These are phyloP conservation scores for Fraxinus cuspidata DNA, from an alignment of 257 asterid genomes.

Conservation along the genomic window DNA sequence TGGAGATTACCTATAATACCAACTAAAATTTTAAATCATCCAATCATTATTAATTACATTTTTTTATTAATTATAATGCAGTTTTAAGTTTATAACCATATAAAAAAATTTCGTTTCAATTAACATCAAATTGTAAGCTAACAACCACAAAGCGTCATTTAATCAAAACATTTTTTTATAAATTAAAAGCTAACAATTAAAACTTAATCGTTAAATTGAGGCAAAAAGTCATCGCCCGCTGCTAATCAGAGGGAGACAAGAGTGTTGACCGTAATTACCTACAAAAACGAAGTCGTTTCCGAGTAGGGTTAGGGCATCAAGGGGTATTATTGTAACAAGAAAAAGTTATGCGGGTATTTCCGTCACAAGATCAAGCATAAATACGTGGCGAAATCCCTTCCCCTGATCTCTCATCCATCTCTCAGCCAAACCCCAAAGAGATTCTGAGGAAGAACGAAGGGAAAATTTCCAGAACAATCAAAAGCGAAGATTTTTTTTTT, in stretches of 20 bases:
- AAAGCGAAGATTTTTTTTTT: constrained; percentile 25
- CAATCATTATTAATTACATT: too few relatives aligned
- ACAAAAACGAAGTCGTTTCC: constrained; percentile 29
- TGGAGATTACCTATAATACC: background rate
- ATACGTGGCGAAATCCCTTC: constrained; percentile 45
- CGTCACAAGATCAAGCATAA: constrained; percentile 41
- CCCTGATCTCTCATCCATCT: constrained; percentile 24
- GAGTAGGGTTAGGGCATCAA: constrained; percentile 37
- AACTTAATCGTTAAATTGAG: background rate
- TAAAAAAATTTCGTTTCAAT: too few relatives aligned
- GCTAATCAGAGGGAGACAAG: constrained; percentile 18
- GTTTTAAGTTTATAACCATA: too few relatives aligned
- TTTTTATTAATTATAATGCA: too few relatives aligned
- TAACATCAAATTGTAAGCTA: too few relatives aligned
- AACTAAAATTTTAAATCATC: background rate
- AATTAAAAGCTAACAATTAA: too few relatives aligned
- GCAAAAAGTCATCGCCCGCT: constrained; percentile 33
- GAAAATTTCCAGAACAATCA: constrained; percentile 25
- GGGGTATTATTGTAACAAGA: constrained; percentile 36
- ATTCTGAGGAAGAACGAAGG: constrained; percentile 11
- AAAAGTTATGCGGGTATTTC: constrained; percentile 28
- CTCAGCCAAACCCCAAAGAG: constrained; percentile 23
- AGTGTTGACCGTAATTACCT: constrained; percentile 48
- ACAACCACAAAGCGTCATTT: too few relatives aligned
- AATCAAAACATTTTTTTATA: too few relatives aligned